These are phyloP conservation scores for Collybiopsis confluens DNA, from an alignment of 768 basidiomycete genomes.

Conservation along the genomic window DNA sequence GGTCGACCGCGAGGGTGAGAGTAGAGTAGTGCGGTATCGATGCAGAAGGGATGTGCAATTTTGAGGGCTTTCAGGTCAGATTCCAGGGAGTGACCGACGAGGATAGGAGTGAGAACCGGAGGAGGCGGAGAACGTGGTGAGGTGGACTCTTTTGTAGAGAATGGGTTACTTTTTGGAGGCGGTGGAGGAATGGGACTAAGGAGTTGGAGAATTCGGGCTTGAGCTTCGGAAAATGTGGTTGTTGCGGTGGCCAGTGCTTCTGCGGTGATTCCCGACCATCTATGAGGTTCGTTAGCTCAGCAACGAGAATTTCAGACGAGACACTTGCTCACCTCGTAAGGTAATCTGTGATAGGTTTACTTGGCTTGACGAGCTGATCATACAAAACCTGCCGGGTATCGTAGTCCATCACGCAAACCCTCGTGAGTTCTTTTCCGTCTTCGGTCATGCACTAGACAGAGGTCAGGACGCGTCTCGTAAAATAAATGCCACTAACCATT, in stretches of 20 bases:
- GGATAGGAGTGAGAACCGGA: conserved; percentile 52
- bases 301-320: conserved; percentile 36
- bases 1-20: conserved; percentile 93
- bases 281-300: conserved; percentile 73
- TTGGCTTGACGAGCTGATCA: conserved; percentile 87
- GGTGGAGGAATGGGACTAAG: conserved; percentile 37
- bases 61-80: conserved; percentile 89
- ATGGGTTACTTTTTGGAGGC: conserved; percentile 36
- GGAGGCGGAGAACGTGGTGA: conserved; percentile 32
- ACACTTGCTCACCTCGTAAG: conserved; percentile 65
- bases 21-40: conserved; percentile 88
- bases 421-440: conserved; percentile 84
- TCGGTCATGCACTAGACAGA: conserved; percentile 75
- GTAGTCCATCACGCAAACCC: conserved; percentile 82
- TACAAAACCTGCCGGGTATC: conserved; percentile 68
- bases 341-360: conserved; percentile 83
- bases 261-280: conserved; percentile 92
- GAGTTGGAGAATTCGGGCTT: conserved; percentile 60
- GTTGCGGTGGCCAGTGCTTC: conserved; percentile 64
- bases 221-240: conserved; percentile 77
- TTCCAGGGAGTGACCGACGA: conserved; percentile 94
- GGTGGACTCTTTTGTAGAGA: conserved; percentile 22
- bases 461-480: conserved; percentile 1
- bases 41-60: conserved; percentile 79
- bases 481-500: conserved; percentile 56